phyloP scores from a whole-genome alignment of 352 stramenopile genomes.

The Globisporangium iwayamae region DNA sequence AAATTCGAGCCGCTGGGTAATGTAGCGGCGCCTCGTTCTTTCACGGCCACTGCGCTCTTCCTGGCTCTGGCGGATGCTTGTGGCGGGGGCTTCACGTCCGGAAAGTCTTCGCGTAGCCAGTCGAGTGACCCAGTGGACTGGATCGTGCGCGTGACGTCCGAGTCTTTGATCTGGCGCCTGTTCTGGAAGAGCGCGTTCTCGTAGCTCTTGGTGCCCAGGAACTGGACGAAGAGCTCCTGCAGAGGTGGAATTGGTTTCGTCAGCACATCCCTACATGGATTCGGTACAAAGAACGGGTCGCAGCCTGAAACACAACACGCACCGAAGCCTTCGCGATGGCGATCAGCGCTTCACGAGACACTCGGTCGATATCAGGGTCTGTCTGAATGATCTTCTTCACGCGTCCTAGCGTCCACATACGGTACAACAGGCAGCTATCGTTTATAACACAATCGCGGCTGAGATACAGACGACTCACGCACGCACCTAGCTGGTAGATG shows the following conservation, averaged over 20 bases:
- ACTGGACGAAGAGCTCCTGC: slow-evolving; percentile 88
- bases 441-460: background rate
- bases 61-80: slow-evolving; percentile 19
- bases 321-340: slow-evolving; percentile 92
- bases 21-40: slow-evolving; percentile 18
- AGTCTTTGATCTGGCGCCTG: slow-evolving; percentile 74
- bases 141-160: slow-evolving; percentile 74
- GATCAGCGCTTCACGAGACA: slow-evolving; percentile 91
- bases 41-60: slow-evolving; percentile 20
- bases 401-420: slow-evolving; percentile 33
- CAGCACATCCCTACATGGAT: background rate
- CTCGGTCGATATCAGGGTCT: slow-evolving; percentile 88
- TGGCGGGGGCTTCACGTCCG: slow-evolving; percentile 38
- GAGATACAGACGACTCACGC: background rate
- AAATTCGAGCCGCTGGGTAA: slow-evolving; percentile 39
- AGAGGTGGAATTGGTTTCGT: background rate
- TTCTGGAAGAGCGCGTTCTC: slow-evolving; percentile 82
- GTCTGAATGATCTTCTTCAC: slow-evolving; percentile 94
- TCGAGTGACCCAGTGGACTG: slow-evolving; percentile 73
- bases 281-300: background rate
- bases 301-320: slow-evolving; percentile 4
- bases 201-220: slow-evolving; percentile 88
- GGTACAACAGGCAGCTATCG: background rate
- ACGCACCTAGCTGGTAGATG: slow-evolving; percentile 51
- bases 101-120: slow-evolving; percentile 86